Percentiles rank a stretch among this genome's conserved stretches.
These are phyloP conservation scores for Exobasidium rhododendri DNA, from an alignment of 1,284 basidiomycete genomes.

Conservation along the genomic window DNA sequence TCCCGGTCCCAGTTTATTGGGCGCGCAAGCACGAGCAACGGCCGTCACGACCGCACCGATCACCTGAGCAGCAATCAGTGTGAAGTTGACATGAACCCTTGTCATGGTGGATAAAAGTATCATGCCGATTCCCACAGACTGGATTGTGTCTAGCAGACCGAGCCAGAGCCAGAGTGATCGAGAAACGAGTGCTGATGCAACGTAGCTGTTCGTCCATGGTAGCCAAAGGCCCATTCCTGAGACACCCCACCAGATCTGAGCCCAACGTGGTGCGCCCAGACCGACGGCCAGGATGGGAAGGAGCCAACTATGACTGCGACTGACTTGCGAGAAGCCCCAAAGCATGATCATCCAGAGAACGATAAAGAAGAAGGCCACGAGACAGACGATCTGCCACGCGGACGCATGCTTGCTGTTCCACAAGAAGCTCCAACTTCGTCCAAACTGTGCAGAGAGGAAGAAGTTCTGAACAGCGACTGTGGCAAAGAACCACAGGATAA, in stretches of 20 bases:
- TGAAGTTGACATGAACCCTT: slow-evolving; percentile 7
- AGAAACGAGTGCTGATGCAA: slow-evolving; percentile 1
- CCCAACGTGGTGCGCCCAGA: slow-evolving; percentile 5
- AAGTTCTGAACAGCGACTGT: neutral
- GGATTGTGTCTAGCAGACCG: slow-evolving; percentile 4
- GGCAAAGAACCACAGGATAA: slow-evolving; percentile 5
- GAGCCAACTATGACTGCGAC: slow-evolving; percentile 5
- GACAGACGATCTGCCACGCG: neutral
- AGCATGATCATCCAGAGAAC: slow-evolving; percentile 1
- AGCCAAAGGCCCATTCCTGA: slow-evolving; percentile 3
- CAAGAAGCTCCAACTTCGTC: slow-evolving; percentile 1
- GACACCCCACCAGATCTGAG: slow-evolving; percentile 3
- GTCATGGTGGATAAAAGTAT: slow-evolving; percentile 4
- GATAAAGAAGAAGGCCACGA: slow-evolving; percentile 6
- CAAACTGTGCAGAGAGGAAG: slow-evolving; percentile 2
- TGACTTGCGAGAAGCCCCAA: neutral
- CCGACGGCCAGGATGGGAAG: slow-evolving; percentile 1
- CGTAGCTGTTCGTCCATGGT: slow-evolving; percentile 3
- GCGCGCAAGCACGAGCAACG: slow-evolving; percentile 8
- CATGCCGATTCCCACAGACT: slow-evolving; percentile 6
- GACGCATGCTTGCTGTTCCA: slow-evolving; percentile 1
- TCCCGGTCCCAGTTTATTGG: neutral
- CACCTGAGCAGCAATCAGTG: slow-evolving; percentile 1
- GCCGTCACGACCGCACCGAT: neutral
- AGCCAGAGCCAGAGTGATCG: slow-evolving; percentile 3